Evolutionary conservation across 352 stramenopile genomes (phyloP), one percentile per base, ranked within the genome.

Genomic region (Globisporangium nodosum): DNA sequence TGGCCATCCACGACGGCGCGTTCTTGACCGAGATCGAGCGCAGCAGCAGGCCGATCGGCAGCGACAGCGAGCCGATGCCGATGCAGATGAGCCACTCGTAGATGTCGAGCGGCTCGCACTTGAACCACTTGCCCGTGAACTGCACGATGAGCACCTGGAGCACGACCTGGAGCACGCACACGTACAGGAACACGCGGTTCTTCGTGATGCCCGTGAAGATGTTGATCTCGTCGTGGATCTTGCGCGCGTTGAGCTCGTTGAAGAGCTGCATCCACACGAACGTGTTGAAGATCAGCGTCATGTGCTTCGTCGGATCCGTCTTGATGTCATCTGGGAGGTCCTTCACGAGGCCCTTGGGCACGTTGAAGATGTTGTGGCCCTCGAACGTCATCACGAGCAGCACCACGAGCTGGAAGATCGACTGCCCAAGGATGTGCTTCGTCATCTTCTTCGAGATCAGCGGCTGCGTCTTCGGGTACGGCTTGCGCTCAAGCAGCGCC

Each of bases 221-320:
- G 71, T 98, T 99, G 68, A 88, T 86, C 20, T 90, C 83, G 55
- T 93, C 78, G 74, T 91, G 73, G 65, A 90, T 90, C 56, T 91
- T 90, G 43, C 81, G 79, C 61, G 69, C 87, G 60, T 91, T 90
- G 53, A 94, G 54, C 65, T 94, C 78, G 54, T 94, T 94, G 59
- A 90, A 99, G 33, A 99, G 81, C 84, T 98, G 94, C 63, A 97
- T 89, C 75, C 98, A 98, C 30, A 99, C 96, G 68, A 99, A 99
- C 15, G 93, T 90, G 71, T 99, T 99, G 81, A 99, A 99, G 50
- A 99, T 64, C 55, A 98, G 78, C 3, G 96, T 98, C 76, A 97
- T 98, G 78, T 99, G 97, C 58, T 89, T 60, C 1, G 70, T 94
- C 16, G 89, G 91, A 3, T 81, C 58, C 31, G 75, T 66, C 7